Evolutionary conservation across 2,329 filamentous ascomycete genomes (phyloP), one percentile per base, ranked within the genome.

Genomic region (Chrysosporium queenslandicum): DNA sequence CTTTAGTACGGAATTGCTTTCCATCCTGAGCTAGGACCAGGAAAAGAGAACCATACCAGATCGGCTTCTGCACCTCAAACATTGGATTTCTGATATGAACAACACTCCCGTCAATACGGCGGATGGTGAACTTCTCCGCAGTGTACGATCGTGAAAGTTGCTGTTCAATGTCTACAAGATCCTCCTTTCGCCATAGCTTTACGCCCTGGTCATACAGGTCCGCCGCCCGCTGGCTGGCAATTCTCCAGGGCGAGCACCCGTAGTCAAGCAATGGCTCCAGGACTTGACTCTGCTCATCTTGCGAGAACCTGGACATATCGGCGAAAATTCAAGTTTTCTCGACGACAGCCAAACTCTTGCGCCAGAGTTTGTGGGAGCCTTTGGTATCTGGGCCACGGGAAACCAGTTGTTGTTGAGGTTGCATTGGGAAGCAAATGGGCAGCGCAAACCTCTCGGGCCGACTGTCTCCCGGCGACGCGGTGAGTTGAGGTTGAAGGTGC

Each of bases 111-210:
- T 64, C 60, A 34, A 64, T 46, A 54, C 59, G 55, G 42, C 56
- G 59, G 21, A 63, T 56, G 4, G 56, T 61, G 54, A 65, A 64
- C n/a, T 54, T 55, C 48, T 60, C 55, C 20, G 30, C 27, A 14
- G 42, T 52, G 40, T 5, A 39, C 14, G 59, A 60, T 45, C 55
- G 48, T 32, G 55, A 55, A 2, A 65, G 55, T 54, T 65, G 61
- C 3, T 53, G 18, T 47, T 63, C 58, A 42, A 63, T 58, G 18
- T 58, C 52, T 40, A 52, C 37, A 0, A 63, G 53, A 41, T 62
- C 58, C 37, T 53, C 46, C 46, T 54, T 54, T 42, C 40, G 54
- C 59, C 58, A 63, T 11, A 63, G 54, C 50, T 51, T 51, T 29
- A 45, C 41, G n/a, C 49, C 40, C 8, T 20, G 37, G 40, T 51